phyloP scores from a whole-genome alignment of 495 filamentous ascomycete species.

The Physcia stellaris region DNA sequence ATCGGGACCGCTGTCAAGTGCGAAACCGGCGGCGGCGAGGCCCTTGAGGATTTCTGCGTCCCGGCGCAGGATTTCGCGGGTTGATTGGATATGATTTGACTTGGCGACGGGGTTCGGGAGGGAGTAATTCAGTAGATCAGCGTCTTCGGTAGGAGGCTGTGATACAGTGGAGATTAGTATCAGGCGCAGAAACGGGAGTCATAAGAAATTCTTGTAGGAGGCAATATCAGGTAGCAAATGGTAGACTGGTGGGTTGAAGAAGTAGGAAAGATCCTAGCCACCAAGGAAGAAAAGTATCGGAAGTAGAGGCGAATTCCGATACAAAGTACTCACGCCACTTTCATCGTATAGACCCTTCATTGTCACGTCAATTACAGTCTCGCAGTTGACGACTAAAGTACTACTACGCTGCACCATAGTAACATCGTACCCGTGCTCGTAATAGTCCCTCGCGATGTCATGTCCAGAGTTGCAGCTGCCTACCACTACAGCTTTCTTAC shows the following conservation, averaged over 20 bases:
- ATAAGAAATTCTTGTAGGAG: too few species aligned
- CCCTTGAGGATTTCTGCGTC: slow-evolving; percentile 41
- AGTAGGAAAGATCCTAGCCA: too few species aligned
- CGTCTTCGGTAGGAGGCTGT: slow-evolving; percentile 35
- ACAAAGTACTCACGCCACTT: too few species aligned
- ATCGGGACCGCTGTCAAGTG: slow-evolving; percentile 51
- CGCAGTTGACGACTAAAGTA: slow-evolving; percentile 53
- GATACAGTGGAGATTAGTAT: too few species aligned
- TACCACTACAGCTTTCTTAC: slow-evolving; percentile 60
- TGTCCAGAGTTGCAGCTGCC: slow-evolving; percentile 66
- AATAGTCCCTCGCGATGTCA: slow-evolving; percentile 73
- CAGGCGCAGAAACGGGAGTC: too few species aligned
- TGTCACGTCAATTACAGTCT: slow-evolving; percentile 36
- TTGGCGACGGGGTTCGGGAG: slow-evolving; percentile 39
- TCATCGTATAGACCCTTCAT: slow-evolving; percentile 52
- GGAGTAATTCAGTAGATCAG: slow-evolving; percentile 38
- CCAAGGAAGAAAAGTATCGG: too few species aligned
- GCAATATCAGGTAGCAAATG: too few species aligned
- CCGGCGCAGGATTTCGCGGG: slow-evolving; percentile 23
- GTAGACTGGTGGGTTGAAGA: too few species aligned
- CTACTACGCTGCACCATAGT: slow-evolving; percentile 70
- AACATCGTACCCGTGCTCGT: slow-evolving; percentile 71
- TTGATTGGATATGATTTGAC: slow-evolving; percentile 33
- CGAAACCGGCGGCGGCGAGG: slow-evolving; percentile 52
- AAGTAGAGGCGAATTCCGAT: too few species aligned